Percentiles rank a stretch among this genome's conserved stretches.
Evolutionary conservation across 2,329 filamentous ascomycete genomes (phyloP).

Genomic region (Chrysosporium keratinophilum): DNA sequence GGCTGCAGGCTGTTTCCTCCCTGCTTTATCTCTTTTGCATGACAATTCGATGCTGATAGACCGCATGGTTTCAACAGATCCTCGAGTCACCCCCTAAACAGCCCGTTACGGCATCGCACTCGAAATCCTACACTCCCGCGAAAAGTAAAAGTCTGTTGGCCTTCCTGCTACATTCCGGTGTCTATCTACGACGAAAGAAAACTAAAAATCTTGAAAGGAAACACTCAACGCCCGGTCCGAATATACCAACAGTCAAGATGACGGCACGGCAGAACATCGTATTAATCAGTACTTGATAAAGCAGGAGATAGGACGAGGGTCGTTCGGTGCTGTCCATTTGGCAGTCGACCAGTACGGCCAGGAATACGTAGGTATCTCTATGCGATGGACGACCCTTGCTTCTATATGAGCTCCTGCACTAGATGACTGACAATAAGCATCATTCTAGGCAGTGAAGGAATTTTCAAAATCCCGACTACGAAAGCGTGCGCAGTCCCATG

Average conservation of each 20-base stretch:
- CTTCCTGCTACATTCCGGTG: neutral
- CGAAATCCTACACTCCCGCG: constrained; percentile 50
- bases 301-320: constrained; percentile 92
- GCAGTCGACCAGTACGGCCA: constrained; percentile 81
- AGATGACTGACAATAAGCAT: neutral
- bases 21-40: neutral
- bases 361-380: constrained; percentile 64
- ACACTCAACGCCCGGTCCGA: constrained; percentile 82
- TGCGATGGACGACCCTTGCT: neutral
- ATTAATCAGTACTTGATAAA: constrained; percentile 94
- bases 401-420: neutral
- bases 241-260: constrained; percentile 73
- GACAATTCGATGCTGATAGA: constrained; percentile 2
- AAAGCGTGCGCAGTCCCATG: constrained; percentile 81
- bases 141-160: constrained; percentile 48
- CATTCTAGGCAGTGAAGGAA: constrained; percentile 75
- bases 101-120: constrained; percentile 36
- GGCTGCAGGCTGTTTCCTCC: neutral
- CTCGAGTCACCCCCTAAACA: constrained; percentile 12
- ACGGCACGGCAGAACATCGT: constrained; percentile 68
- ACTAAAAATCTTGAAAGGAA: constrained; percentile 47
- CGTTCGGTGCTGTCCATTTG: constrained; percentile 85
- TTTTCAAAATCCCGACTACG: constrained; percentile 88
- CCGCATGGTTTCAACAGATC: constrained; percentile 8
- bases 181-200: neutral